phyloP scores from a whole-genome alignment of 345 rosid species.

The Populus davidiana region DNA sequence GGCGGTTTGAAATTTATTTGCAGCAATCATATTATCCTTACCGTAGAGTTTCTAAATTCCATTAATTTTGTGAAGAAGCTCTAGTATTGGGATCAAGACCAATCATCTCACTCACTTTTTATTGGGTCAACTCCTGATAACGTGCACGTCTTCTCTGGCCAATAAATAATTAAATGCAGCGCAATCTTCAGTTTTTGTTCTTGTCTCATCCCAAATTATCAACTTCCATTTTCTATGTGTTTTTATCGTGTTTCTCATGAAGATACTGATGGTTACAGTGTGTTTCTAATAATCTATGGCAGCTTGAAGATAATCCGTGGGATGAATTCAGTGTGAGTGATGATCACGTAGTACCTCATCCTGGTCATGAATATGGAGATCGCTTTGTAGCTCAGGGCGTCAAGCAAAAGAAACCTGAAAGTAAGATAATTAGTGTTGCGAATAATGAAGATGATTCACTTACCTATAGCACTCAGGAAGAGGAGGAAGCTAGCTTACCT shows the following conservation, averaged over 20 bases:
- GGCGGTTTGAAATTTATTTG: too few relatives aligned
- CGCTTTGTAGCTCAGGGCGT: conserved; percentile 36
- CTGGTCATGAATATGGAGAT: conserved; percentile 31
- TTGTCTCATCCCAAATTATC: background rate
- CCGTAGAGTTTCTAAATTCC: too few relatives aligned
- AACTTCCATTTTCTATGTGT: background rate
- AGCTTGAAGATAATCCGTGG: conserved; percentile 59
- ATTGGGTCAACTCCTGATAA: too few relatives aligned
- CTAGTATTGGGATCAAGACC: too few relatives aligned
- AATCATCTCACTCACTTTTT: too few relatives aligned
- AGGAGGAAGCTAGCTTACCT: conserved; percentile 29
- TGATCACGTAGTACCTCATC: conserved; percentile 76
- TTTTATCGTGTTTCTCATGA: background rate
- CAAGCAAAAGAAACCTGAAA: conserved; percentile 44
- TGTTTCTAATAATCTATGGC: conserved; percentile 18
- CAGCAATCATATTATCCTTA: too few relatives aligned
- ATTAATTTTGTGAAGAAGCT: too few relatives aligned
- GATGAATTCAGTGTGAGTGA: conserved; percentile 50
- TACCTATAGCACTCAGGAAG: conserved; percentile 30
- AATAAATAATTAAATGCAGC: background rate
- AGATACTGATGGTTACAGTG: background rate
- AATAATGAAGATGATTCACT: conserved; percentile 29
- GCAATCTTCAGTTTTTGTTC: background rate
- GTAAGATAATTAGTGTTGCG: conserved; percentile 38
- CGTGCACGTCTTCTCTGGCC: too few relatives aligned